phyloP scores from a whole-genome alignment of 148 eudicot species.

The Cornus florida region DNA sequence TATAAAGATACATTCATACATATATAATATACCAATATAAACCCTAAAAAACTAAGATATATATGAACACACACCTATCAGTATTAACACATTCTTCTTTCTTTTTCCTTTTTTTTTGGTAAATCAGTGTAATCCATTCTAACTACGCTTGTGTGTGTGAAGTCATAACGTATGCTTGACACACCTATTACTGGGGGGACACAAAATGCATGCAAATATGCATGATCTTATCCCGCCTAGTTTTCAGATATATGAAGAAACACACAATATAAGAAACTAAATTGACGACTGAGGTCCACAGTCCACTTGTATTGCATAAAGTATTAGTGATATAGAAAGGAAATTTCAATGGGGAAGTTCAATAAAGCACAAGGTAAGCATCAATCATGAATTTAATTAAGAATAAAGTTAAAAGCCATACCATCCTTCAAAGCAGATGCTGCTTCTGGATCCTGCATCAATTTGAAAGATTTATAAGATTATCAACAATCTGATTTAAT shows the following conservation, averaged over 20 bases:
- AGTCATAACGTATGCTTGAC: too few species aligned
- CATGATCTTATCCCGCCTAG: background rate
- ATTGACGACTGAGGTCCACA: background rate
- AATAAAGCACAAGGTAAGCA: background rate
- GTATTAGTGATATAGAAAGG: background rate
- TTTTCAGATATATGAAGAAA: too few species aligned
- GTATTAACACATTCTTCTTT: too few species aligned
- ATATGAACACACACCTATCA: too few species aligned
- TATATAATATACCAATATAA: too few species aligned
- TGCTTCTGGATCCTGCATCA: constrained; percentile 40
- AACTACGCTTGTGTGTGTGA: too few species aligned
- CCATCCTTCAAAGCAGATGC: constrained; percentile 50
- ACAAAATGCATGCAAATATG: background rate
- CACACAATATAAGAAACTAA: background rate
- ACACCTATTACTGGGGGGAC: background rate
- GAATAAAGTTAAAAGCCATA: constrained; percentile 22
- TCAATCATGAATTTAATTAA: background rate
- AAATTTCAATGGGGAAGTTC: background rate
- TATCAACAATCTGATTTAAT: background rate
- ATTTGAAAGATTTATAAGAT: constrained; percentile 2
- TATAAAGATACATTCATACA: too few species aligned
- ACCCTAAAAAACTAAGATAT: too few species aligned
- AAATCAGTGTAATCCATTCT: too few species aligned
- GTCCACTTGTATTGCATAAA: background rate
- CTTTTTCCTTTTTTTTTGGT: too few species aligned